Percentiles rank a stretch among this genome's conserved stretches.
Evolutionary conservation across 306 rosid genomes (phyloP).

Genomic region (Gleditsia sinensis): DNA sequence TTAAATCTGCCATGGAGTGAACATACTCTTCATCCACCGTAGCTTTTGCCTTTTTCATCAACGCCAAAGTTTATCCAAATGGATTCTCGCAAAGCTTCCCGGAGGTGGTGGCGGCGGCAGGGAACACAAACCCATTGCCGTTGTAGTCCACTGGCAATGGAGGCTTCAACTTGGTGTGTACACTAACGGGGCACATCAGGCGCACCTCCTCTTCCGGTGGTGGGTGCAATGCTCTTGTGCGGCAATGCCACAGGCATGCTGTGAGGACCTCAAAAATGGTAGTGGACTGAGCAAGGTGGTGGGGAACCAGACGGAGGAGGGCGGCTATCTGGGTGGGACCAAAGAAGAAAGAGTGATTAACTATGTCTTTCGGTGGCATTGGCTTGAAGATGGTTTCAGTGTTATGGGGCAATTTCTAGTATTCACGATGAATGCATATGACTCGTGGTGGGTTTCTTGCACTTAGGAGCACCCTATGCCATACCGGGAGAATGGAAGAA

Average conservation of each 20-base stretch:
- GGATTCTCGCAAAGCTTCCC: no score
- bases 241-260: neutral
- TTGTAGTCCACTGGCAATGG: neutral
- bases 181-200: neutral
- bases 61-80: constrained; percentile 26
- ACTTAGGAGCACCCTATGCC: neutral
- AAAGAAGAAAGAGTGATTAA: neutral
- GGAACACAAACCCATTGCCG: no score
- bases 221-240: neutral
- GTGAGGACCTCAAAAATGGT: neutral
- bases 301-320: neutral
- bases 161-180: neutral
- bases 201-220: neutral
- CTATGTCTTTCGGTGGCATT: neutral
- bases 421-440: neutral
- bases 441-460: neutral
- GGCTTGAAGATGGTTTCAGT: no score
- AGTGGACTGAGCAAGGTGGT: neutral
- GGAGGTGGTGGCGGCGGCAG: no score
- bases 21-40: no score
- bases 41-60: neutral
- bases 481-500: neutral
- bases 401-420: neutral
- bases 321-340: neutral
- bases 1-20: no score